These are phyloP conservation scores for Diaporthe sp. DNA, from an alignment of 2,329 filamentous ascomycete species.

Conservation along the genomic window DNA sequence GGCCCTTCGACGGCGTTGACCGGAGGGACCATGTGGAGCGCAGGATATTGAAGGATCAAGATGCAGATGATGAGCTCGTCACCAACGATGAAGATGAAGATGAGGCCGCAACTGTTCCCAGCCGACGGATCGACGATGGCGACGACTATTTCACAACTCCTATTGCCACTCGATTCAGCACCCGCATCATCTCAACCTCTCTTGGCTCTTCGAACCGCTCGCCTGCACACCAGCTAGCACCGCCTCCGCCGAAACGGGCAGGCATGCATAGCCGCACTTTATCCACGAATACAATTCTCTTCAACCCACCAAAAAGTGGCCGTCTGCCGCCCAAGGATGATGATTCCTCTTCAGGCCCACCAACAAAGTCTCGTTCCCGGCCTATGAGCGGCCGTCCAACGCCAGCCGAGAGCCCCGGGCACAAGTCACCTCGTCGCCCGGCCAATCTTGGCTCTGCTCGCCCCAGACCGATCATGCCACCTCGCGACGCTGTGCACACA, in stretches of 20 bases:
- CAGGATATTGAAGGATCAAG: conserved; percentile 72
- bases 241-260: conserved; percentile 47
- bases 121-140: conserved; percentile 44
- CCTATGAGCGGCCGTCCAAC: conserved; percentile 51
- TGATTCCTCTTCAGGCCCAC: conserved; percentile 52
- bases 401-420: conserved; percentile 50
- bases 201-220: conserved; percentile 40
- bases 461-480: conserved; percentile 66
- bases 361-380: conserved; percentile 45
- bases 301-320: conserved; percentile 66
- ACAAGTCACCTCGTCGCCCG: conserved; percentile 59
- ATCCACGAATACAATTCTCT: conserved; percentile 87
- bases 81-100: conserved; percentile 81
- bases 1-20: conserved; percentile 24
- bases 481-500: conserved; percentile 63
- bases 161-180: conserved; percentile 52
- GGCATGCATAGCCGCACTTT: conserved; percentile 75
- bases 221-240: conserved; percentile 37
- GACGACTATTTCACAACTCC: conserved; percentile 67
- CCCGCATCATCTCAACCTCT: conserved; percentile 44
- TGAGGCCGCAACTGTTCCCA: conserved; percentile 46
- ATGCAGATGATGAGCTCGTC: conserved; percentile 90
- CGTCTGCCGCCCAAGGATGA: conserved; percentile 41
- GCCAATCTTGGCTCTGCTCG: conserved; percentile 58
- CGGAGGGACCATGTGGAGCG: conserved; percentile 40